Base-by-base conservation (phyloP, 345 rosid genomes). In the Odontarrhena argentea region DNA sequence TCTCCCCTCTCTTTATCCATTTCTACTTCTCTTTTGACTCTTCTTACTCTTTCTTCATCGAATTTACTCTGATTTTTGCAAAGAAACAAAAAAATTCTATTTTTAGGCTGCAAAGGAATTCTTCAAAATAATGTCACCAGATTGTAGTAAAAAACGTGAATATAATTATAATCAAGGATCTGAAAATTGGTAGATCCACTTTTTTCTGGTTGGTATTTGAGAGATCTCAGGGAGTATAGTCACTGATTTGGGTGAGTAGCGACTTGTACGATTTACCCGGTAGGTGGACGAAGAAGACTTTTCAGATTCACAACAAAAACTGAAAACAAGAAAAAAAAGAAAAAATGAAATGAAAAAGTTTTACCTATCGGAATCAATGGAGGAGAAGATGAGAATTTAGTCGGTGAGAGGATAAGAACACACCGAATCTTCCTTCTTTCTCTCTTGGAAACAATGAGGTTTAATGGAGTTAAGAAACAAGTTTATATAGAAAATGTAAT, bases 341-440 rank as follows among this genome's bases (percentile, higher is more conserved):
- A 26, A 9, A 37, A 18, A 38, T 2, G 2, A 55, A 46, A 55
- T 13, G 25, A 11, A 11, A 34, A 55, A 12, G 38, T 0, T 10
- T 64, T 65, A 73, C 76, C 66, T 2, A 41, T 42, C 11, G 28
- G 35, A 40, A 38, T 34, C 57, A 26, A 18, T 40, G 60, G 12
- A 0, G 54, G 26, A 47, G 60, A 63, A 37, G 60, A 46, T 53
- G 14, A 48, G 34, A 14, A 26, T 9, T 55, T 6, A 12, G 24
- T 71, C 63, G 44, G 58, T 22, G 71, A 42, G 71, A 65, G 41
- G 76, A 73, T 73, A 65, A 65, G 76, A 73, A 44, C 43, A 14
- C 59, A 72, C 60, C 59, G 70, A 1, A 37, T 12, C 50, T 15
- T 36, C 37, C 10, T 65, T 14, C 26, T 44, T 50, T 4, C 32